phyloP scores from a whole-genome alignment of 2,329 filamentous ascomycete genomes.

The Dothideomycetidae sp. region DNA sequence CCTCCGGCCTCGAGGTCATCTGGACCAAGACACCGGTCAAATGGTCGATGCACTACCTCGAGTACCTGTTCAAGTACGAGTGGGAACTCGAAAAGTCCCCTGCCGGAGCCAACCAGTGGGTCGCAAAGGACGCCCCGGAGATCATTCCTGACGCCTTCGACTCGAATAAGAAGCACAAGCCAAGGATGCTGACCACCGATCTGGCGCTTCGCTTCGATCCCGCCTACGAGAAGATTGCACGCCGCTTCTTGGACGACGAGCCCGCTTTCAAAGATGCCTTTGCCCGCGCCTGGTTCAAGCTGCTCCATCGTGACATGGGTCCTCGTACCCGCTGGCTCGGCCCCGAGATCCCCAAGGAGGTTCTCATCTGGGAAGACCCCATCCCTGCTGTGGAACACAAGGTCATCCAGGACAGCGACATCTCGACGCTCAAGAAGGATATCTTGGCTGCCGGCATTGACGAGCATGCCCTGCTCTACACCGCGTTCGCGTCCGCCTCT shows the following conservation, averaged over 20 bases:
- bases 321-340: constrained; percentile 57
- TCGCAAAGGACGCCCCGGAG: constrained; percentile 51
- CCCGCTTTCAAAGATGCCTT: constrained; percentile 57
- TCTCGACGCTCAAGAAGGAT: constrained; percentile 51
- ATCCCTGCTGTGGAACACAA: constrained; percentile 46
- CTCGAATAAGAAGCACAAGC: constrained; percentile 54
- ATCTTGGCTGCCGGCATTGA: constrained; percentile 50
- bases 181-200: constrained; percentile 67
- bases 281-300: constrained; percentile 67
- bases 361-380: constrained; percentile 61
- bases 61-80: constrained; percentile 64
- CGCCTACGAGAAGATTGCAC: constrained; percentile 60
- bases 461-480: constrained; percentile 46
- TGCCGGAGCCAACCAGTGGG: constrained; percentile 63
- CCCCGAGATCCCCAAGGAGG: constrained; percentile 57
- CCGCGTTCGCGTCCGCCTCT: constrained; percentile 56
- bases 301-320: constrained; percentile 67
- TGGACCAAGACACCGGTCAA: constrained; percentile 65
- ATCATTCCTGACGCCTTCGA: constrained; percentile 62
- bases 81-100: constrained; percentile 66
- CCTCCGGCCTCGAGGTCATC: constrained; percentile 62
- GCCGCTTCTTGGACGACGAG: constrained; percentile 53
- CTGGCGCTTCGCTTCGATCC: constrained; percentile 58
- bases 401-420: constrained; percentile 47
- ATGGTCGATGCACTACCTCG: constrained; percentile 62